Evolutionary conservation across 768 basidiomycete species (phyloP), one percentile per base, ranked within the genome.

Genomic region (Agrocybe pediades): DNA sequence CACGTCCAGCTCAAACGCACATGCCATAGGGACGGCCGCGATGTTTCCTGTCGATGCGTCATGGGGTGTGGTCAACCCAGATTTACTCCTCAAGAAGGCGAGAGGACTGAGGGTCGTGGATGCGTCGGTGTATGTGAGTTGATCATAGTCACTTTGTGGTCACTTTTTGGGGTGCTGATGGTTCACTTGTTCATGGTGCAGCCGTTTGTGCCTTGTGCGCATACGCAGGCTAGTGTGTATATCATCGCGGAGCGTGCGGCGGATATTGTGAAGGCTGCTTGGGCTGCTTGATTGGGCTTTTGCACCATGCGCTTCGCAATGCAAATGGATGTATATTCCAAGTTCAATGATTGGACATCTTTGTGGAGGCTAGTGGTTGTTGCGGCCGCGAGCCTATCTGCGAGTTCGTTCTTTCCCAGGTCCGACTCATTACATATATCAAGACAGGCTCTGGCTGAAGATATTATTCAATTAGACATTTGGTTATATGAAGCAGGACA

Each of bases 31-130:
- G 2, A 68, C 69, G 0, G 66, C 71, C 7, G 58, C 55, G 8
- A 70, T 74, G 68, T 68, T 69, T 3, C 59, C 69, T 0, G 46
- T 39, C n/a, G 51, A 53, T 24, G 68, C 68, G 0, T 29, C 49
- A 3, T 58, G 51, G 19, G 74, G 73, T 16, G 73, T 74, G 7
- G 69, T 73, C 7, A 64, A 74, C 51, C 67, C 73, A 3, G 63
- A 73, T 53, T 53, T 77, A 15, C 54, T 33, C 4, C 64, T 76
- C 2, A 74, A 75, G 57, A 65, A 66, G 0, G 58, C 63, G 1
- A 29, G 36, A 6, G 74, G 70, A 5, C 41, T 77, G 9, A 29
- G 56, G 19, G 53, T 57, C 17, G 42, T 57, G 8, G 56, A 57
- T 48, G 56, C 46, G 8, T 44, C 65, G 68, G 19, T 59, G 70